Base-by-base conservation (phyloP, 2,329 filamentous ascomycete species). In the Aspergillus transmontanensis region DNA sequence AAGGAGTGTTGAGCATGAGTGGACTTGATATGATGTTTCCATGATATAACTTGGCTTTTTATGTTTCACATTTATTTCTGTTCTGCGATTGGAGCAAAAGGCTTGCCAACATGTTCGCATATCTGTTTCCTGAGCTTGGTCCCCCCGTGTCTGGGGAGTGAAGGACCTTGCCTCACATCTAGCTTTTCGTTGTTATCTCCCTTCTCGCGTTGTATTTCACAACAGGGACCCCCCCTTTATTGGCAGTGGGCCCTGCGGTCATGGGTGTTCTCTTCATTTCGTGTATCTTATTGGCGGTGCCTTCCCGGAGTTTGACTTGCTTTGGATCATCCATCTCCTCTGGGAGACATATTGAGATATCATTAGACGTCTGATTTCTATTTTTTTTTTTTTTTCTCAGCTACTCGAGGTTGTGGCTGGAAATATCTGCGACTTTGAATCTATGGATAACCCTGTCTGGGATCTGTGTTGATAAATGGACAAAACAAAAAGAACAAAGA, bases 221-320 rank as follows among this genome's bases (percentile, higher is more conserved):
- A 39, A 48, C 23, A 16, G 51, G 51, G 30, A 36, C 30, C 51
- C 34, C 32, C 32, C 51, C n/a, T 28, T 59, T 16, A 23, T 11
- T 32, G 45, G 58, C 23, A 58, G 14, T 32, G 45, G 57, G 53
- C 45, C 58, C 58, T 51, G 45, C 21, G 46, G 39, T 59, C 32
- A 43, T 58, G 32, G 39, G 57, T 57, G 54, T 59, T 61, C 46
- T 59, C 65, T 60, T 58, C 56, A 61, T 67, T 69, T 69, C 65
- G 66, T 75, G 72, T 74, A 75, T 66, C 71, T 64, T 73, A 71
- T 68, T 60, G 43, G 54, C n/a, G 66, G 68, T 64, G 64, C 66
- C 66, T 65, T 60, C 36, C 58, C 58, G 68, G 66, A 66, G 64
- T 68, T 69, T 65, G 57, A 46, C 41, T 56, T 64, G 26, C 65